phyloP scores from a whole-genome alignment of 2,329 filamentous ascomycete species.

The Exophiala spinifera region DNA sequence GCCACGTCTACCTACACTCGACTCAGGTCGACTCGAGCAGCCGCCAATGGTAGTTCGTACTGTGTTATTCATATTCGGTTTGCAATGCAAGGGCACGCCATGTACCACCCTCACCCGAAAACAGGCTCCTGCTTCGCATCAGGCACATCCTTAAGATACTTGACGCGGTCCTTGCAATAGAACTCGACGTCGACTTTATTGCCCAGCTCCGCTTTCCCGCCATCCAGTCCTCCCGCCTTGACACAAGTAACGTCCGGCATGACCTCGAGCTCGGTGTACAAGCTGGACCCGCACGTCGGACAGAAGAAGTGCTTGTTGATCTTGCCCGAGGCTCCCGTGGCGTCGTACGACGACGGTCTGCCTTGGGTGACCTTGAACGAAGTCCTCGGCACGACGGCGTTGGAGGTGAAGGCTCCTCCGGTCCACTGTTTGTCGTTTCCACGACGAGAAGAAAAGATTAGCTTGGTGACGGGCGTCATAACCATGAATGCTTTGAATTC shows the following conservation, averaged over 20 bases:
- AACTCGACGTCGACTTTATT: constrained; percentile 51
- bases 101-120: constrained; percentile 6
- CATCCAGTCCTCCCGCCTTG: constrained; percentile 35
- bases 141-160: constrained; percentile 44
- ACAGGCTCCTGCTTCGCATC: constrained; percentile 49
- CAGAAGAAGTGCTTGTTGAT: constrained; percentile 58
- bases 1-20: no score
- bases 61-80: no score
- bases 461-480: no score
- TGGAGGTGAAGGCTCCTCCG: constrained; percentile 55
- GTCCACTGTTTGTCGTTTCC: constrained; percentile 43
- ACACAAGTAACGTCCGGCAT: constrained; percentile 51
- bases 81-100: no score
- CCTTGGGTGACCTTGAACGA: constrained; percentile 52
- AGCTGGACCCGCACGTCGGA: constrained; percentile 48
- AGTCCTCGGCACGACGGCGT: constrained; percentile 49
- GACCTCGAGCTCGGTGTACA: constrained; percentile 53
- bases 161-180: constrained; percentile 46
- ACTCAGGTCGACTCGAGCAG: no score
- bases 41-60: no score
- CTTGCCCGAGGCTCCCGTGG: constrained; percentile 50
- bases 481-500: no score
- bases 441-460: no score
- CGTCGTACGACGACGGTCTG: constrained; percentile 48
- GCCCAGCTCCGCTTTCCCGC: constrained; percentile 12